Percentiles rank a stretch among this genome's conserved stretches.
phyloP scores from a whole-genome alignment of 2,329 filamentous ascomycete genomes.

The Penicillium digitatum region DNA sequence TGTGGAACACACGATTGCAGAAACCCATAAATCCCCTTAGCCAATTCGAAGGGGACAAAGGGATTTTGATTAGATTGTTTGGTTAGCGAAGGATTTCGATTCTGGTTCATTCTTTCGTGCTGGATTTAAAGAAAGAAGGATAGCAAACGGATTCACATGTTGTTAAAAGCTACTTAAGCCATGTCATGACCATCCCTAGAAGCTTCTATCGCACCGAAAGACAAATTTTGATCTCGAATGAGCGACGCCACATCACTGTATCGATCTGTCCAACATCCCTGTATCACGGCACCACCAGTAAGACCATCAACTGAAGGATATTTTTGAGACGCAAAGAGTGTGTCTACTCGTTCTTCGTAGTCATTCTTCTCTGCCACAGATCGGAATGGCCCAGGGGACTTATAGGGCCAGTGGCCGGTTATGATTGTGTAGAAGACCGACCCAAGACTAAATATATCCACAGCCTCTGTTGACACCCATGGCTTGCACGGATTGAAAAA shows the following conservation, averaged over 20 bases:
- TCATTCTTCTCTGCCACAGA: background rate
- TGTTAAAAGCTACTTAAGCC: background rate
- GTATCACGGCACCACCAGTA: background rate
- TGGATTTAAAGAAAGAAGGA: background rate
- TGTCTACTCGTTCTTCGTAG: background rate
- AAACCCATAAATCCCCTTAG: background rate
- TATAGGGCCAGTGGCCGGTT: slow-evolving; percentile 8
- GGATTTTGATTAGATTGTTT: background rate
- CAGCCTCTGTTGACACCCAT: slow-evolving; percentile 11
- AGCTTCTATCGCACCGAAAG: background rate
- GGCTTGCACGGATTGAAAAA: slow-evolving; percentile 19
- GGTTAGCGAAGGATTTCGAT: background rate
- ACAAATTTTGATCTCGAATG: background rate
- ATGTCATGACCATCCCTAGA: background rate
- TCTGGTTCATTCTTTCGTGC: background rate
- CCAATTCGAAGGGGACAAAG: background rate
- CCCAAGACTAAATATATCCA: slow-evolving; percentile 19
- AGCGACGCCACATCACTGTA: background rate
- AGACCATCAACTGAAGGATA: background rate
- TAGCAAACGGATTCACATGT: background rate
- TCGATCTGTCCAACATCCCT: background rate
- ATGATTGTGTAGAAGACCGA: slow-evolving; percentile 18
- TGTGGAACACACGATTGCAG: background rate
- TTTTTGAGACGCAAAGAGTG: background rate
- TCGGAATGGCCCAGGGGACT: background rate